These are phyloP conservation scores for Adansonia digitata DNA, from an alignment of 345 rosid species.

Conservation along the genomic window DNA sequence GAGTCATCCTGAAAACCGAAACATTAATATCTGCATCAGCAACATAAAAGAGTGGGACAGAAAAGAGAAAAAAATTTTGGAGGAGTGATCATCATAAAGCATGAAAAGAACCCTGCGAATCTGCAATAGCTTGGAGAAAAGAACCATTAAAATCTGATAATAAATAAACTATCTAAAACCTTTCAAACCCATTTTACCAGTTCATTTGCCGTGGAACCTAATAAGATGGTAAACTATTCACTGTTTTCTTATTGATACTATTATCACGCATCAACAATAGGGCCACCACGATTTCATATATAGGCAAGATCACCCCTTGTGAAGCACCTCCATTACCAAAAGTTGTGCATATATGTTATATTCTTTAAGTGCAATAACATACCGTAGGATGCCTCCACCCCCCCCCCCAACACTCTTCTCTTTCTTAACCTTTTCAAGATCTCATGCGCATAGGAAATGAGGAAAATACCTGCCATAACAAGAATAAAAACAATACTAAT, in stretches of 20 bases:
- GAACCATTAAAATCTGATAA: not conserved
- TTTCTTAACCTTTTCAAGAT: not conserved
- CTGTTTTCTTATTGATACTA: not conserved
- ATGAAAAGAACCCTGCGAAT: not conserved
- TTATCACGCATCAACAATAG: not conserved
- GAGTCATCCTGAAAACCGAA: constrained; percentile 62
- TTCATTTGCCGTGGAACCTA: not conserved
- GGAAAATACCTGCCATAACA: not conserved
- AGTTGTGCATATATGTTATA: not conserved
- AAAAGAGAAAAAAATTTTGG: not conserved
- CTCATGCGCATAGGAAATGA: not conserved
- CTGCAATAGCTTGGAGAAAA: not conserved
- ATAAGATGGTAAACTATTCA: not conserved
- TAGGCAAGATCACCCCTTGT: not conserved
- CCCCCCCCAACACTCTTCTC: not conserved
- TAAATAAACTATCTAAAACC: not conserved
- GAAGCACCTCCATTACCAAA: not conserved
- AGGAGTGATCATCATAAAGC: constrained; percentile 1
- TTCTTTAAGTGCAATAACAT: not conserved
- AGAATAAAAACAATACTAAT: not conserved
- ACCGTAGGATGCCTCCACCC: not conserved
- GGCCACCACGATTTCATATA: not conserved
- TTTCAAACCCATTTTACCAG: not conserved
- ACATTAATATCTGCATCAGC: constrained; percentile 13
- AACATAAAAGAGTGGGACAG: not conserved